Conservation (phyloP, 2,329 filamentous ascomycete genomes). For the Trichoderma sp. region DNA sequence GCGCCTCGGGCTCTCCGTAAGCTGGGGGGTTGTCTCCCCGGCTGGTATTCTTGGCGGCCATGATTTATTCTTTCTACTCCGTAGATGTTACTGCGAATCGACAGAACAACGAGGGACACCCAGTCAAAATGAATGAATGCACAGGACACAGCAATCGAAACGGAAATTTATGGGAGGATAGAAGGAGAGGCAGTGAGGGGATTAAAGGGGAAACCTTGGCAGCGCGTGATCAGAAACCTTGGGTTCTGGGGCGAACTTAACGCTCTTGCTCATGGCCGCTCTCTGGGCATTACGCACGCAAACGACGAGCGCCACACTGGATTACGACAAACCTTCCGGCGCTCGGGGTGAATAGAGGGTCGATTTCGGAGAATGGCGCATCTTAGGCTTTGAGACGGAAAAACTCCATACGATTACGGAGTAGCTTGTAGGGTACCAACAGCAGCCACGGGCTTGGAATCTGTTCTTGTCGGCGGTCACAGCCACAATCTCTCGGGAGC, state of each 20-base stretch:
- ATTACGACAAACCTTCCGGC: slow-evolving; percentile 8
- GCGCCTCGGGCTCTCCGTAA: slow-evolving; percentile 40
- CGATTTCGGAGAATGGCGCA: neutral
- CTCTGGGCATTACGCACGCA: slow-evolving; percentile 10
- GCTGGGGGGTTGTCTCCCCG: slow-evolving; percentile 46
- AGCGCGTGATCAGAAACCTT: slow-evolving; percentile 2
- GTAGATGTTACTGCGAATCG: neutral
- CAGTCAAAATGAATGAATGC: neutral
- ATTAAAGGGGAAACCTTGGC: neutral
- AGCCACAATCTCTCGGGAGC: neutral
- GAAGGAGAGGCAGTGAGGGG: neutral
- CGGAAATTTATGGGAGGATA: neutral
- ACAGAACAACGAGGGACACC: neutral
- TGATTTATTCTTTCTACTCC: neutral
- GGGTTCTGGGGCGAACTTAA: slow-evolving; percentile 1
- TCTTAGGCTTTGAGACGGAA: neutral
- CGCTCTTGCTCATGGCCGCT: neutral
- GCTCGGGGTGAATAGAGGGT: neutral
- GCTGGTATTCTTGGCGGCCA: slow-evolving; percentile 7
- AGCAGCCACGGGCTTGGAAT: neutral
- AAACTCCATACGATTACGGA: neutral
- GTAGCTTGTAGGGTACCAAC: neutral
- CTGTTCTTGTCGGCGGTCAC: neutral
- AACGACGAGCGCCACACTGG: slow-evolving; percentile 4
- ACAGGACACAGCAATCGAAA: neutral